These are phyloP conservation scores for Ambrosiella beaveri DNA, from an alignment of 2,329 filamentous ascomycete species.

Conservation along the genomic window DNA sequence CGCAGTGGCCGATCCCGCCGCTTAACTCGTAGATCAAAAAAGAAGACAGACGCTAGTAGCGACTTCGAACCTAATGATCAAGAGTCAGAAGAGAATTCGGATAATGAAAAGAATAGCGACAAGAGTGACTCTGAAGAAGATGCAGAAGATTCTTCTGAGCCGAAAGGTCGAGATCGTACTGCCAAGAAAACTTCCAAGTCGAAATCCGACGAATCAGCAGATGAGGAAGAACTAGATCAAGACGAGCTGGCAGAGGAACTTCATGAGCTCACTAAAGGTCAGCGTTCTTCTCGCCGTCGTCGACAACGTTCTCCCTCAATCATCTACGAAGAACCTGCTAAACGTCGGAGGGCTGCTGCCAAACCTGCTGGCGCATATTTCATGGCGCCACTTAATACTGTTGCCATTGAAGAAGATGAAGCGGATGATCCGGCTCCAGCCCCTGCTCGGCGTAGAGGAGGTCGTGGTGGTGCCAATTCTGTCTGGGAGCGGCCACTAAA, in stretches of 20 bases:
- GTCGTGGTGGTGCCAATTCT: constrained; percentile 39
- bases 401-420: constrained; percentile 55
- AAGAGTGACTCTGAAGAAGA: constrained; percentile 22
- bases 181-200: constrained; percentile 26
- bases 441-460: constrained; percentile 49
- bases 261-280: constrained; percentile 40
- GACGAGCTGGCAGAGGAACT: constrained; percentile 51
- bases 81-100: constrained; percentile 40
- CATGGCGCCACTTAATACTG: constrained; percentile 49
- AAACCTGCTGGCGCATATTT: constrained; percentile 64
- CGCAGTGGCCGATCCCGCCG: constrained; percentile 24
- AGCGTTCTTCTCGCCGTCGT: constrained; percentile 33
- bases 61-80: constrained; percentile 41
- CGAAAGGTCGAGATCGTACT: constrained; percentile 27
- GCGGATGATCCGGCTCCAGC: constrained; percentile 50
- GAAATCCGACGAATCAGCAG: constrained; percentile 24
- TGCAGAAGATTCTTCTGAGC: constrained; percentile 23
- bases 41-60: constrained; percentile 37
- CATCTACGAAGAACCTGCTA: constrained; percentile 38
- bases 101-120: constrained; percentile 25
- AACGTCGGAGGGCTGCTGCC: constrained; percentile 36
- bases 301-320: constrained; percentile 31
- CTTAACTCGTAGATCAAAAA: constrained; percentile 30
- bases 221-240: constrained; percentile 38
- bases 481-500: constrained; percentile 68